A percentile compares a stretch with the other conserved stretches of the same genome.
phyloP scores from a whole-genome alignment of 2,329 filamentous ascomycete genomes.

The Tolypocladium album region DNA sequence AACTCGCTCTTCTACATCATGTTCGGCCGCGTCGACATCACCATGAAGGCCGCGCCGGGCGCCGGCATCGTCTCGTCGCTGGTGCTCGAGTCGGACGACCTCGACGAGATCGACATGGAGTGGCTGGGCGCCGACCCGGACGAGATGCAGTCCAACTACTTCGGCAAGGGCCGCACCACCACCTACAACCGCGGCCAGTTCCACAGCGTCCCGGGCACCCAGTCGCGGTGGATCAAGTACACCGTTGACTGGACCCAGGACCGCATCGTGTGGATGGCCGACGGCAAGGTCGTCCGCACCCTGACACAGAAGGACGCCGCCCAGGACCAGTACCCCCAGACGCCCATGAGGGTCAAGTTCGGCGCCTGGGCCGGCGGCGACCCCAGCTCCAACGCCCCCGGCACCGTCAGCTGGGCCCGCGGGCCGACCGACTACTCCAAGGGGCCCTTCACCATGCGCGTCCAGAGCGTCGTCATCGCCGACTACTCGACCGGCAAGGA shows the following conservation, averaged over 20 bases:
- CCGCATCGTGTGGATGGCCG: constrained; percentile 80
- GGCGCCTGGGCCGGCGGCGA: constrained; percentile 91
- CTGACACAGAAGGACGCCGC: constrained; percentile 60
- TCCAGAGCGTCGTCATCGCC: constrained; percentile 63
- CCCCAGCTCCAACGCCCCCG: constrained; percentile 55
- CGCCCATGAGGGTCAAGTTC: constrained; percentile 89
- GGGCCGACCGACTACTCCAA: constrained; percentile 74
- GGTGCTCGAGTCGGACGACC: constrained; percentile 79
- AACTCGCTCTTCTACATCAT: constrained; percentile 96
- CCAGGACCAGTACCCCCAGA: constrained; percentile 75
- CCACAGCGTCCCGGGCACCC: constrained; percentile 57
- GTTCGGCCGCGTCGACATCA: constrained; percentile 86
- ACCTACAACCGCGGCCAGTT: constrained; percentile 83
- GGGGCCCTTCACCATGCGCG: constrained; percentile 79
- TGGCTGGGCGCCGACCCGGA: constrained; percentile 72
- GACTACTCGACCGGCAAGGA: constrained; percentile 89
- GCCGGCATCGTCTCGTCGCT: constrained; percentile 88
- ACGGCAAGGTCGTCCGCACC: constrained; percentile 65
- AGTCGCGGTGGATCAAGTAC: constrained; percentile 73
- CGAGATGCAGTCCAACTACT: constrained; percentile 94
- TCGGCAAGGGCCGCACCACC: constrained; percentile 79
- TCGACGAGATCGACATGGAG: constrained; percentile 97
- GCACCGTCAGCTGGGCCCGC: constrained; percentile 83
- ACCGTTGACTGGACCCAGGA: constrained; percentile 82
- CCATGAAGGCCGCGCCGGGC: constrained; percentile 77